Conservation (phyloP, 139 green algal species). For the Klebsormidium nitens region DNA sequence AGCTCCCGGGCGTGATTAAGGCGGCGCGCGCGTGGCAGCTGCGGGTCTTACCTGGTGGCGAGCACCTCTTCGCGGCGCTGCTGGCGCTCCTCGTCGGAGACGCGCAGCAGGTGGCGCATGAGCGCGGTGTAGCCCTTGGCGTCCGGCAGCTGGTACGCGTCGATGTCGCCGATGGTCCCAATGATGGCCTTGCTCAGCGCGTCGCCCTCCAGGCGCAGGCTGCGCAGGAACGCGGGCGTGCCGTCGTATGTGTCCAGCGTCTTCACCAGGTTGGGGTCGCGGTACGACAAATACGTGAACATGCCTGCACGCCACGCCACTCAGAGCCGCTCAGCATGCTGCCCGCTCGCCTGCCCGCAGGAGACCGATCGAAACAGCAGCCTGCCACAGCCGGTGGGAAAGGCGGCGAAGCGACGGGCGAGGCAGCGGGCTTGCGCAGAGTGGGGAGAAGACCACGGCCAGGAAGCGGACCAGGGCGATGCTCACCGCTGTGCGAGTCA, state of each 20-base stretch:
- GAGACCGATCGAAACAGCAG: too few species aligned
- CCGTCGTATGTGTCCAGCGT: constrained; percentile 87
- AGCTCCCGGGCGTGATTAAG: background rate
- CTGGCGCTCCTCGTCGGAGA: constrained; percentile 91
- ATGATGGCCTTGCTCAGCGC: constrained; percentile 93
- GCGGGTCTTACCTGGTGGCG: constrained; percentile 41
- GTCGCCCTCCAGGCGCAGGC: constrained; percentile 69
- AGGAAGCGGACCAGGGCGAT: constrained; percentile 10
- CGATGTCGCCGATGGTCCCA: constrained; percentile 89
- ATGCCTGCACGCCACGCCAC: constrained; percentile 49
- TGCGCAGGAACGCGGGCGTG: constrained; percentile 72
- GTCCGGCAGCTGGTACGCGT: constrained; percentile 92
- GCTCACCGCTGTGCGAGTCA: constrained; percentile 72
- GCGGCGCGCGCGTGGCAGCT: too few species aligned
- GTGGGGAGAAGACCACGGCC: constrained; percentile 2
- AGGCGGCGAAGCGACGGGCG: too few species aligned
- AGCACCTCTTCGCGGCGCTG: constrained; percentile 78
- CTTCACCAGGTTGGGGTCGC: constrained; percentile 93
- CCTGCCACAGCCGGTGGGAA: constrained; percentile 26
- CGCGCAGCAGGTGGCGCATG: constrained; percentile 82
- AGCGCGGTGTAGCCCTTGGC: constrained; percentile 68
- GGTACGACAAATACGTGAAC: constrained; percentile 90
- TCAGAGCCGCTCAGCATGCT: too few species aligned
- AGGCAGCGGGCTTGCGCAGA: too few species aligned
- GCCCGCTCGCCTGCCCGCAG: too few species aligned